Evolutionary conservation across 2,329 filamentous ascomycete genomes (phyloP).

Genomic region (Capronia americana): DNA sequence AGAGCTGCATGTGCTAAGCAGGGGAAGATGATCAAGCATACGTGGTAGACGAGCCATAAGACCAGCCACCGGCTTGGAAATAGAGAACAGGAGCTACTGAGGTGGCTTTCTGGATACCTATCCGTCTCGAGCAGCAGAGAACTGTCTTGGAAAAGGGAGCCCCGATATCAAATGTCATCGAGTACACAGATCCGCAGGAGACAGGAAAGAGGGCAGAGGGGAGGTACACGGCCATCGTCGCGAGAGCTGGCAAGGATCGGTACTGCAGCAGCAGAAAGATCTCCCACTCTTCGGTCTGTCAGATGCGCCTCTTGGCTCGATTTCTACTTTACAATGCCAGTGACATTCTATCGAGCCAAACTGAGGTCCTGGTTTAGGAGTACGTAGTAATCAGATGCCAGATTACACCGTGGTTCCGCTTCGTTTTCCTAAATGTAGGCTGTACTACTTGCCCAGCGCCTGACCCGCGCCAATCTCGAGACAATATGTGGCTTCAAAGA

Average conservation of each 20-base stretch:
- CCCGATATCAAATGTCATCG: neutral
- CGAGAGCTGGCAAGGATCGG: neutral
- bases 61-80: neutral
- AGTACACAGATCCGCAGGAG: neutral
- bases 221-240: too few species aligned
- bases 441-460: neutral
- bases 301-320: neutral
- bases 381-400: neutral
- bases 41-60: neutral
- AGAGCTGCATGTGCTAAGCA: conserved; percentile 27
- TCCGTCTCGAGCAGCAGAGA: neutral
- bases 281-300: neutral
- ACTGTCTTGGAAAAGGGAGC: neutral
- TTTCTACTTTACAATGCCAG: neutral
- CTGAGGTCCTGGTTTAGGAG: neutral
- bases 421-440: neutral
- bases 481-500: neutral
- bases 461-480: neutral
- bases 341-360: neutral
- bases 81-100: neutral
- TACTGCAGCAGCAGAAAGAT: neutral
- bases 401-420: neutral
- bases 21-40: conserved; percentile 21
- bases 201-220: neutral
- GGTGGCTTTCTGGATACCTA: conserved; percentile 1